Evolutionary conservation across 441 rosid genomes (phyloP).

Genomic region (Populus trichocarpa): DNA sequence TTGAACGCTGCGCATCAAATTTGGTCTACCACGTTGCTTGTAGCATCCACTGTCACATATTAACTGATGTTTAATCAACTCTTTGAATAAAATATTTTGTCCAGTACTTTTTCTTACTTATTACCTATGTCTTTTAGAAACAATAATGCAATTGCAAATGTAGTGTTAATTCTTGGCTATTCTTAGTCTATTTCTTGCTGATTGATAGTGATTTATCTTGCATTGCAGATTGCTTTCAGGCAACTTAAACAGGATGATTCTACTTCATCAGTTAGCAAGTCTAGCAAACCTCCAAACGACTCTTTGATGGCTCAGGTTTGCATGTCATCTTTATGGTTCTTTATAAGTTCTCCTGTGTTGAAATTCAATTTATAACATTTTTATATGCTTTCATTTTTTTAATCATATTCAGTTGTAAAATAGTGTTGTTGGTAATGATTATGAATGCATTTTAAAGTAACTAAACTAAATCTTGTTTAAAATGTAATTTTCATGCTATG

Average conservation of each 20-base stretch:
- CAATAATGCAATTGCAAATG: background rate
- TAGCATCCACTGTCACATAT: background rate
- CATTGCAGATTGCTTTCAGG: slow-evolving; percentile 40
- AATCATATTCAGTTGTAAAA: background rate
- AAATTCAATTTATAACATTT: background rate
- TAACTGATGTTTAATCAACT: background rate
- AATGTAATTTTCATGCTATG: background rate
- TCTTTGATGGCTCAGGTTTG: slow-evolving; percentile 62
- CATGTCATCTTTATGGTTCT: background rate
- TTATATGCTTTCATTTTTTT: background rate
- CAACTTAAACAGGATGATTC: slow-evolving; percentile 43
- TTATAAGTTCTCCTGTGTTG: background rate
- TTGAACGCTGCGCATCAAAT: background rate
- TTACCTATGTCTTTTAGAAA: background rate
- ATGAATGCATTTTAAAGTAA: background rate
- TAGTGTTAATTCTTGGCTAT: background rate
- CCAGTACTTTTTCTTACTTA: background rate
- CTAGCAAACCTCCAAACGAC: slow-evolving; percentile 33
- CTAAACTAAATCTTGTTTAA: background rate
- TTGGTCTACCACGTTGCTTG: background rate
- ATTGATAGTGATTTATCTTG: slow-evolving; percentile 6
- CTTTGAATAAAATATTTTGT: background rate
- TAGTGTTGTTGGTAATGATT: background rate
- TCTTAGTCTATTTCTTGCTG: background rate
- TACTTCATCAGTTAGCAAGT: slow-evolving; percentile 35